Conservation (phyloP, 2,329 filamentous ascomycete genomes). For the Mycosphaerella sp. region DNA sequence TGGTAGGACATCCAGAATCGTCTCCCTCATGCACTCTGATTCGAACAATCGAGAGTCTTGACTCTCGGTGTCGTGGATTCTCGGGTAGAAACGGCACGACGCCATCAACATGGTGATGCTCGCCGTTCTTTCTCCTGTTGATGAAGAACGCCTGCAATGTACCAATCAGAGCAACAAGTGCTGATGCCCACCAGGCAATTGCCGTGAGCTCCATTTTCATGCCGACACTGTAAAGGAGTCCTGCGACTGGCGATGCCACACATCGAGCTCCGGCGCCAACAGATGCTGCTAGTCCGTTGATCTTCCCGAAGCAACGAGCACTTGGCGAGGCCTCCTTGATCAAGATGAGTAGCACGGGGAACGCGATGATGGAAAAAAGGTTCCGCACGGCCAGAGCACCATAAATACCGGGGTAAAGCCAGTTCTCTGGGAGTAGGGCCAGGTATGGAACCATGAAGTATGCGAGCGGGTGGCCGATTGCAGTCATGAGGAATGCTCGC, state of each 20-base stretch:
- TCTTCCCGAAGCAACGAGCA: slow-evolving; percentile 57
- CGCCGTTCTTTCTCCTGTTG: slow-evolving; percentile 39
- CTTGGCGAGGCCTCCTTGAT: slow-evolving; percentile 66
- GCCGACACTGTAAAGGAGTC: slow-evolving; percentile 59
- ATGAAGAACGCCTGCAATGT: slow-evolving; percentile 53
- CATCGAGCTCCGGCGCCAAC: slow-evolving; percentile 67
- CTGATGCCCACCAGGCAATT: slow-evolving; percentile 58
- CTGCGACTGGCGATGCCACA: slow-evolving; percentile 61
- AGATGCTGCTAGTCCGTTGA: slow-evolving; percentile 67
- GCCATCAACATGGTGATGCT: slow-evolving; percentile 24
- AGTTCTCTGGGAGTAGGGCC: slow-evolving; percentile 49
- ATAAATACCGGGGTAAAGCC: slow-evolving; percentile 59
- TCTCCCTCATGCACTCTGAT: slow-evolving; percentile 23
- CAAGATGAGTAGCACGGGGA: slow-evolving; percentile 63
- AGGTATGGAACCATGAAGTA: slow-evolving; percentile 66
- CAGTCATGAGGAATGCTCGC: slow-evolving; percentile 59
- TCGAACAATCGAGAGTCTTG: slow-evolving; percentile 24
- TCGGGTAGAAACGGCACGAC: slow-evolving; percentile 28
- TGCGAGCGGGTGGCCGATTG: slow-evolving; percentile 59
- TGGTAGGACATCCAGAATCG: slow-evolving; percentile 22
- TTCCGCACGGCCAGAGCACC: slow-evolving; percentile 60
- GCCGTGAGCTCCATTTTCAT: slow-evolving; percentile 53
- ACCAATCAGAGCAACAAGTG: slow-evolving; percentile 51
- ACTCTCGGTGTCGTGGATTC: slow-evolving; percentile 13
- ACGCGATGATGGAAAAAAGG: slow-evolving; percentile 61